Evolutionary conservation across 1,284 basidiomycete genomes (phyloP).

Genomic region (Tetrapyrgos nigripes): DNA sequence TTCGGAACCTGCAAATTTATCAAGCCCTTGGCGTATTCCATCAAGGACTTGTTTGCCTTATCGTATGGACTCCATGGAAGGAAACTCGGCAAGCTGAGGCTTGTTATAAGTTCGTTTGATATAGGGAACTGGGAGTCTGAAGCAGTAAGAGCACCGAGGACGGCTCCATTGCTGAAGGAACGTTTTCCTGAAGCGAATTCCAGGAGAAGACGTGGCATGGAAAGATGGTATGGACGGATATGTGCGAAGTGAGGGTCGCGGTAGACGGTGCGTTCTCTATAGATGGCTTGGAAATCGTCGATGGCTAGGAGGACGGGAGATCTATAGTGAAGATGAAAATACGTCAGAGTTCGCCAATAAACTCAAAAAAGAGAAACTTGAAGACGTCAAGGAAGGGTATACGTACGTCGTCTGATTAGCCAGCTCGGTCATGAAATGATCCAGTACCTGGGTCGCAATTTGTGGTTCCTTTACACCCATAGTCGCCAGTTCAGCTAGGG

Average conservation of each 20-base stretch:
- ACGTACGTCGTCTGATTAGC: slow-evolving; percentile 71
- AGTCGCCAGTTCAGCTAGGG: slow-evolving; percentile 64
- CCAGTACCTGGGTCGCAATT: slow-evolving; percentile 70
- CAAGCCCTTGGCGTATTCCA: slow-evolving; percentile 53
- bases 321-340: slow-evolving; percentile 21
- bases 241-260: slow-evolving; percentile 78
- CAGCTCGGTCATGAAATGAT: slow-evolving; percentile 69
- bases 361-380: neutral
- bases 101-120: slow-evolving; percentile 65
- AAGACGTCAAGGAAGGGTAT: neutral
- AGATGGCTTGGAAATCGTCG: slow-evolving; percentile 24
- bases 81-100: slow-evolving; percentile 51
- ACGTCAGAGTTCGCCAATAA: too few species aligned
- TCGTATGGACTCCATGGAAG: slow-evolving; percentile 54
- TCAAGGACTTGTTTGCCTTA: slow-evolving; percentile 31
- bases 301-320: slow-evolving; percentile 26
- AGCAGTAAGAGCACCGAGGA: slow-evolving; percentile 69
- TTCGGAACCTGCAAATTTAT: slow-evolving; percentile 61
- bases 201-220: slow-evolving; percentile 79
- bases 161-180: slow-evolving; percentile 72
- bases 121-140: slow-evolving; percentile 59
- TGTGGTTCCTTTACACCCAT: slow-evolving; percentile 61
- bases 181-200: slow-evolving; percentile 78
- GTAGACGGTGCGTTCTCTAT: slow-evolving; percentile 66
- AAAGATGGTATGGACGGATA: slow-evolving; percentile 84